Evolutionary conservation across 2,329 filamentous ascomycete genomes (phyloP).

Genomic region (Rhinocladiella similis): DNA sequence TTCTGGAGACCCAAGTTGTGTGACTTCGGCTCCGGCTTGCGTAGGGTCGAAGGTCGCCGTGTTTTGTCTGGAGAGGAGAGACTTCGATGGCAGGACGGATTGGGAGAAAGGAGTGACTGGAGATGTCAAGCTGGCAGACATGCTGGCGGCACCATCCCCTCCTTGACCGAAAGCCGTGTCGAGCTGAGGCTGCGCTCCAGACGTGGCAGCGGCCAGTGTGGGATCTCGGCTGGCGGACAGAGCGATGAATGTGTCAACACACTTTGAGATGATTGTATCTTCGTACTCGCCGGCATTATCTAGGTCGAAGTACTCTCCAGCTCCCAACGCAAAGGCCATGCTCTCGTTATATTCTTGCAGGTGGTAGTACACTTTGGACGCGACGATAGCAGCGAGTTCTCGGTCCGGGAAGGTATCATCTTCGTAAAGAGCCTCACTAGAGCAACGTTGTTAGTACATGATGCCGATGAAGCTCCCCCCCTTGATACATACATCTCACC

Average conservation of each 20-base stretch:
- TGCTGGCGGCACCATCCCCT: conserved; percentile 64
- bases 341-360: conserved; percentile 98
- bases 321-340: conserved; percentile 95
- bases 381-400: conserved; percentile 88
- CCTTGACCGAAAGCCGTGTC: conserved; percentile 75
- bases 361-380: conserved; percentile 98
- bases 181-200: conserved; percentile 60
- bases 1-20: conserved; percentile 53
- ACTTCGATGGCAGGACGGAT: conserved; percentile 89
- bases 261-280: conserved; percentile 98
- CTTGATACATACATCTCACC: conserved; percentile 76
- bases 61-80: conserved; percentile 80
- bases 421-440: conserved; percentile 93
- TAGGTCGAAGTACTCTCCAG: conserved; percentile 92
- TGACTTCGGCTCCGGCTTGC: conserved; percentile 57
- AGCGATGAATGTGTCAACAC: conserved; percentile 95
- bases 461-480: conserved; percentile 16
- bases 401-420: conserved; percentile 93
- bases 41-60: conserved; percentile 60
- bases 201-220: conserved; percentile 49
- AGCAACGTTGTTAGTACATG: conserved; percentile 20
- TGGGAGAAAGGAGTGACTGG: conserved; percentile 95
- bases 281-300: conserved; percentile 92
- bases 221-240: conserved; percentile 64
- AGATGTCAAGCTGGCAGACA: conserved; percentile 70